These are phyloP conservation scores for Sabuloglossum arenarium DNA, from an alignment of 495 filamentous ascomycete genomes.

Conservation along the genomic window DNA sequence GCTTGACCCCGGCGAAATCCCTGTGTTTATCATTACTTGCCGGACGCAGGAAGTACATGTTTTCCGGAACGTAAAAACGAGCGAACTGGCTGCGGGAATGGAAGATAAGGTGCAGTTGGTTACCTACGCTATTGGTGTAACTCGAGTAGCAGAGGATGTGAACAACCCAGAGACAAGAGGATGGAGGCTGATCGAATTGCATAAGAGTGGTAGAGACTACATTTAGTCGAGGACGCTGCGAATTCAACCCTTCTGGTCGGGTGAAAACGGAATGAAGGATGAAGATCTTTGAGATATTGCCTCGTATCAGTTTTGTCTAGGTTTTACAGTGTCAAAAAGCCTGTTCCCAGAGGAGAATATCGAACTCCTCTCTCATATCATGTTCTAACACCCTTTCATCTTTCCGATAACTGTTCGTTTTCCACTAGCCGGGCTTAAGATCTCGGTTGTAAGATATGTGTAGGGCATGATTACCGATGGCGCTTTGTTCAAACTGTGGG, in stretches of 20 bases:
- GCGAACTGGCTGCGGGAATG: conserved; percentile 87
- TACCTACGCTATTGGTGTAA: conserved; percentile 93
- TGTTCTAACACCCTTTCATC: neutral
- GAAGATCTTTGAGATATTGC: neutral
- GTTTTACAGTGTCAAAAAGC: neutral
- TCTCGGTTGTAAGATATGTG: neutral
- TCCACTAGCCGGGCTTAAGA: neutral
- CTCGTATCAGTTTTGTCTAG: neutral
- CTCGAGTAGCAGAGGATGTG: conserved; percentile 80
- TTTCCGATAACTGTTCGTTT: neutral
- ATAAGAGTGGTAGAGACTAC: conserved; percentile 95
- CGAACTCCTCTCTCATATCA: neutral
- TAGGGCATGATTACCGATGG: neutral
- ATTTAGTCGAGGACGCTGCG: conserved; percentile 28
- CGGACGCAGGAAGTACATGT: conserved; percentile 97
- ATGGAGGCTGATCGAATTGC: conserved; percentile 93
- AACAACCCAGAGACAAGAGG: conserved; percentile 90
- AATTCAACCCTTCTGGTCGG: neutral
- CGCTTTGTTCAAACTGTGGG: neutral
- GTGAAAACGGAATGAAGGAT: neutral
- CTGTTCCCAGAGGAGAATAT: neutral
- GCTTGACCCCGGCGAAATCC: conserved; percentile 90
- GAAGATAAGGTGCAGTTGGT: conserved; percentile 96
- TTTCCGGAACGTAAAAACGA: conserved; percentile 76
- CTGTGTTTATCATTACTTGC: conserved; percentile 91